These are phyloP conservation scores for Discostella stelligera DNA, from an alignment of 352 stramenopile genomes.

Conservation along the genomic window DNA sequence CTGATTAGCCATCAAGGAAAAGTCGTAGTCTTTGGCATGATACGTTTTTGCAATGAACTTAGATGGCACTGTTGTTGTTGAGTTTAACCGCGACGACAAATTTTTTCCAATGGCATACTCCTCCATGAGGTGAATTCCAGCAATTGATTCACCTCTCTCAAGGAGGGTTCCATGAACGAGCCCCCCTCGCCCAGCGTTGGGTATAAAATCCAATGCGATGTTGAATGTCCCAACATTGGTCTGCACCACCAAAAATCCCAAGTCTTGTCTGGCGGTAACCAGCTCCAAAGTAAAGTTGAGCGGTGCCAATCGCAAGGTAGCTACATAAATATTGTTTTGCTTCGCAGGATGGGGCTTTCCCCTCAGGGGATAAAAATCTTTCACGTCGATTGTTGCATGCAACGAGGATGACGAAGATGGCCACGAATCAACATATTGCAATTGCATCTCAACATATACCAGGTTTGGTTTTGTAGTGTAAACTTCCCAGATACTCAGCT, in stretches of 20 bases:
- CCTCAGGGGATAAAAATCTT: constrained; percentile 36
- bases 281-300: constrained; percentile 40
- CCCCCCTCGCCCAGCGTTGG: constrained; percentile 28
- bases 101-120: constrained; percentile 22
- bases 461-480: constrained; percentile 59
- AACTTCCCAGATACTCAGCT: constrained; percentile 59
- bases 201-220: constrained; percentile 63
- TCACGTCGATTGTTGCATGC: constrained; percentile 12
- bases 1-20: not conserved
- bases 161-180: constrained; percentile 34
- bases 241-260: constrained; percentile 66
- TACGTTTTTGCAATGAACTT: constrained; percentile 28
- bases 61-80: constrained; percentile 10
- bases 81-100: constrained; percentile 11
- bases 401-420: not conserved
- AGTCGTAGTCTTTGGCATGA: constrained; percentile 5
- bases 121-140: constrained; percentile 32
- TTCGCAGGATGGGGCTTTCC: constrained; percentile 25
- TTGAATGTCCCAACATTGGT: constrained; percentile 59
- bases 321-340: constrained; percentile 46
- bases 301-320: constrained; percentile 49
- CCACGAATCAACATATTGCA: not conserved
- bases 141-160: constrained; percentile 30
- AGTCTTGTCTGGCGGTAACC: constrained; percentile 35
- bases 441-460: constrained; percentile 35